phyloP scores from a whole-genome alignment of 371 early-diverging fungal species.

The Phascolomyces articulosus region DNA sequence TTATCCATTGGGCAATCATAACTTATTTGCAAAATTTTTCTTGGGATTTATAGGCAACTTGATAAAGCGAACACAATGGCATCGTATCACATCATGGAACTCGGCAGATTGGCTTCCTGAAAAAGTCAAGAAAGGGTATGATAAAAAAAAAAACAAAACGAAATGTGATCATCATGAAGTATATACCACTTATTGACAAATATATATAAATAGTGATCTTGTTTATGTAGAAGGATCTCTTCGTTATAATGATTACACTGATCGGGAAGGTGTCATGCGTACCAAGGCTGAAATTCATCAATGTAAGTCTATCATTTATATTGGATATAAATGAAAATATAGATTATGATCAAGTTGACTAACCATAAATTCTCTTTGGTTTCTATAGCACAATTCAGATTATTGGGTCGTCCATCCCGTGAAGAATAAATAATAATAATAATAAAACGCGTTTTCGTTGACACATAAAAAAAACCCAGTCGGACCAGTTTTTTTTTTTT shows the following conservation, averaged over 20 bases:
- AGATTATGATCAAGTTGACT: background rate
- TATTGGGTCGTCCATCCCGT: background rate
- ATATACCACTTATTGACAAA: background rate
- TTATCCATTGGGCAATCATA: no score
- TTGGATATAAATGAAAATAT: no score
- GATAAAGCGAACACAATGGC: constrained; percentile 66
- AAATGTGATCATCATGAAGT: background rate
- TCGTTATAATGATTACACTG: constrained; percentile 61
- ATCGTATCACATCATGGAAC: constrained; percentile 57
- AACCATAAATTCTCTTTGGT: background rate
- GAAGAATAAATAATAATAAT: background rate
- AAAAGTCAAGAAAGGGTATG: constrained; percentile 60
- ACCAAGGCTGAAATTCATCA: constrained; percentile 61
- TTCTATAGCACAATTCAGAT: background rate
- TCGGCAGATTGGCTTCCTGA: constrained; percentile 43
- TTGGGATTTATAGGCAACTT: constrained; percentile 47
- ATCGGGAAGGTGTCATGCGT: constrained; percentile 62
- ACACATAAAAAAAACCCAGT: no score
- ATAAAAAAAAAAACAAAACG: background rate
- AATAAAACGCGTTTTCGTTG: background rate
- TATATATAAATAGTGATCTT: constrained; percentile 39
- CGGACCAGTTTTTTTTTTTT: background rate
- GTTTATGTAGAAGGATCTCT: constrained; percentile 67
- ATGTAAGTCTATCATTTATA: no score
- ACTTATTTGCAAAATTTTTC: no score